Base-by-base conservation (phyloP, 2,329 filamentous ascomycete species). In the Alternaria gaisen region DNA sequence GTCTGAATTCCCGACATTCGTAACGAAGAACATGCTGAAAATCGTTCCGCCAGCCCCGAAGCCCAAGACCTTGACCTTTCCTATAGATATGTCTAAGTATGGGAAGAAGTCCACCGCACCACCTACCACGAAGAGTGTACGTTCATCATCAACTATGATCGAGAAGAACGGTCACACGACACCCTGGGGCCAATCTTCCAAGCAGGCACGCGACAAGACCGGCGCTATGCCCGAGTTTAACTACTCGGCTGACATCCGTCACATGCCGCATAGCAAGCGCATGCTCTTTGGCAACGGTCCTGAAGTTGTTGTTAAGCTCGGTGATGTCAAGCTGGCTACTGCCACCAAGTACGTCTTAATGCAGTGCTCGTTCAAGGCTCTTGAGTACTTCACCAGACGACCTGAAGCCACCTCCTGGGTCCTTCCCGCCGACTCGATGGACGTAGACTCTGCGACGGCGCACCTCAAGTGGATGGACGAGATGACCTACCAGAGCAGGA, bases 321-420 rank as follows among this genome's bases (percentile, higher is more conserved):
- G 70, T 14, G 58, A 61, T 9, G 32, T 40, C 1, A 34, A 61
- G 16, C 59, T 70, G 1, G 64, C 60, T 1, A 56, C 53, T 0
- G 26, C 74, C 0, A 70, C 74, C 0, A 74, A 72, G 60, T 66
- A 70, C 20, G 61, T 73, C 12, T 53, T 75, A 12, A 76, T 74
- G 71, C 71, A 74, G 32, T 72, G 68, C 24, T 76, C 72, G 0
- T 3, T 20, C 1, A 72, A 67, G 30, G 72, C 71, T 0, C 53
- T 64, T 46, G 59, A 67, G 22, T 53, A 70, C 60, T 75, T 74
- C 51, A 61, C 53, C 0, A 32, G 69, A 1, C 51, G 68, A 4
- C 66, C 71, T 1, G 38, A 61, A 2, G 66, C 58, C 1, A 63
- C 34, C 1, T 56, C 48, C 4, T 68, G 75, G 40, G 18, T 24